Conservation (phyloP, 2,329 filamentous ascomycete genomes). For the Pezicula carpinea region DNA sequence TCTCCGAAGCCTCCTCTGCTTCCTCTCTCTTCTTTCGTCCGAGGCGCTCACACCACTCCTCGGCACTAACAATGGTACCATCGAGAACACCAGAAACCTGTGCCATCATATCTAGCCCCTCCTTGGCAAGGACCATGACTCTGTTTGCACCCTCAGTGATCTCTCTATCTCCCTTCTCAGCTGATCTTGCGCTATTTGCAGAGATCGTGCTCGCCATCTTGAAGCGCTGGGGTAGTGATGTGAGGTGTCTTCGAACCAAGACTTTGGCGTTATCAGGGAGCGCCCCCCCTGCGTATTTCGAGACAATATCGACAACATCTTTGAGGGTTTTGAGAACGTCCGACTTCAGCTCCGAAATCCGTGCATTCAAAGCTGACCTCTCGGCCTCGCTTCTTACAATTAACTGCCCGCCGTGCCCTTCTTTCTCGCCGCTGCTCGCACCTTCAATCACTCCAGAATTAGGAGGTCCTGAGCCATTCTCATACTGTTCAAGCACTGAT, state of each 20-base stretch:
- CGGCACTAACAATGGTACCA: slow-evolving; percentile 83
- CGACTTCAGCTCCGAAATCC: slow-evolving; percentile 60
- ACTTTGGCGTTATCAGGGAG: slow-evolving; percentile 82
- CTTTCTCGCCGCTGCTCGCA: slow-evolving; percentile 13
- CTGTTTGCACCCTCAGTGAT: slow-evolving; percentile 61
- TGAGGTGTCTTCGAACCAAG: slow-evolving; percentile 78
- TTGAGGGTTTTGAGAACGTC: slow-evolving; percentile 78
- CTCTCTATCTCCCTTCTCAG: slow-evolving; percentile 37
- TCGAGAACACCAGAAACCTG: slow-evolving; percentile 86
- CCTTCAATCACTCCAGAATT: slow-evolving; percentile 25
- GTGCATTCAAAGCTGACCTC: slow-evolving; percentile 21
- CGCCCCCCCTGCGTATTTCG: slow-evolving; percentile 84
- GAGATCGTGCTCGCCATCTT: slow-evolving; percentile 58
- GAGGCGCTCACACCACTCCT: slow-evolving; percentile 82
- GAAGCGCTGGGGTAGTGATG: slow-evolving; percentile 80
- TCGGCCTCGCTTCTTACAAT: slow-evolving; percentile 23
- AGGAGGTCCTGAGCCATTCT: slow-evolving; percentile 40
- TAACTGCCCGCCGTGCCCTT: slow-evolving; percentile 13
- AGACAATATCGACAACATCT: slow-evolving; percentile 78
- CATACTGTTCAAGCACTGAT: slow-evolving; percentile 75
- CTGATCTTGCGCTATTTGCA: slow-evolving; percentile 27
- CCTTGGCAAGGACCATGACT: slow-evolving; percentile 80
- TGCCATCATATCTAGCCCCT: slow-evolving; percentile 89
- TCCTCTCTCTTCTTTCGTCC: slow-evolving; percentile 40
- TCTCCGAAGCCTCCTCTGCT: slow-evolving; percentile 10